Evolutionary conservation across 1,139 yeast species (phyloP), one percentile per base, ranked within the genome.

Genomic region (Zygosaccharomyces sapae): DNA sequence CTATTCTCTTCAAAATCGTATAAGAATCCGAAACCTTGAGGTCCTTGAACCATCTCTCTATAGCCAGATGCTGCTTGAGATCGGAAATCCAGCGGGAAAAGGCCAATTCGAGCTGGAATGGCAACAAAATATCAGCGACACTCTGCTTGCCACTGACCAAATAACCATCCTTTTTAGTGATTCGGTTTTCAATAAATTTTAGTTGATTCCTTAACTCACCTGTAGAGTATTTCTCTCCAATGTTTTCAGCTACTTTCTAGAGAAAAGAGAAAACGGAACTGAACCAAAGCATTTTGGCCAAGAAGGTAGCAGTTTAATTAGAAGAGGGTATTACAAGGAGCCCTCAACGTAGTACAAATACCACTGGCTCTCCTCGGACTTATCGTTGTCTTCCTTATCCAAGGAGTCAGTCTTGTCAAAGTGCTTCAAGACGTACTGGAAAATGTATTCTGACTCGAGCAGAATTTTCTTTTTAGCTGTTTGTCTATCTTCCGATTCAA

Each of bases 261-360:
- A 72, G 7, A 79, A 43, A 18, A 67, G 66, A 47, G 73, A 70
- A 20, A 74, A 55, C 4, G 80, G 37, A 34, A 19, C 1, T 85
- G 85, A 3, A 79, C 73, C 10, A 56, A 55, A 35, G 71, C 62
- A 8, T 67, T 59, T 43, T 65, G 67, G 2, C 75, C 74, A 22
- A 66, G 70, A 60, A 44, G 77, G 67, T 37, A 77, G 66, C 47
- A 76, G 68, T 54, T 77, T 66, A 8, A 79, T 56, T 40, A 76
- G 68, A 51, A 70, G 60, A 12, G 73, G 62, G 27, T 77, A 79
- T 60, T 75, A 79, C 50, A 81, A 63, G 30, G 82, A 72, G 1
- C 83, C 84, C 58, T 82, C 87, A 7, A 76, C 63, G 53, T 74
- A 80, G 58, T 77, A 79, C 50, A 80, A 65, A 53, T 69, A 79